Evolutionary conservation across 2,329 filamentous ascomycete genomes (phyloP), one percentile per base, ranked within the genome.

Genomic region (Alternaria sp.): DNA sequence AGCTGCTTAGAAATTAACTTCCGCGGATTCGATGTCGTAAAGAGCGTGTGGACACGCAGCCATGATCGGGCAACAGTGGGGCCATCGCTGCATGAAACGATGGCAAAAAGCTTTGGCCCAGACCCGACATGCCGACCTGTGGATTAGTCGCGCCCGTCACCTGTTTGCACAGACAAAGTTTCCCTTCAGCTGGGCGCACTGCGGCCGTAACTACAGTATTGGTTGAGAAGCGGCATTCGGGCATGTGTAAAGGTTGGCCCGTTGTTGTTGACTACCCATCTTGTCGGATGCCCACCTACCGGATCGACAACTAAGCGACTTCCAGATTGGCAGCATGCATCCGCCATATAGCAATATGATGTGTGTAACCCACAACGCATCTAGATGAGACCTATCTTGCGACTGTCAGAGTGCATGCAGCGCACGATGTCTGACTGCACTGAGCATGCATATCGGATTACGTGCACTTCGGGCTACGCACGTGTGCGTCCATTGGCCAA

Each of bases 61-160:
- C 37, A 33, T 50, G 37, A 64, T 61, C 49, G 61, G 64, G 49
- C 59, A 47, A 55, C 44, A 25, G 64, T 62, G 64, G 64, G 59
- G 64, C 58, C 53, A 57, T 60, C 51, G 60, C 41, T 50, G 46
- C 41, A 41, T 46, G 50, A 44, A 33, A 54, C 47, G 11, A 41
- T 21, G 58, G 30, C 44, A 59, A 45, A 55, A 60, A 55, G 49
- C 30, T 49, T 41, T 51, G 30, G 41, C 25, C 44, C 50, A 37
- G 55, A 26, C 55, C 60, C 60, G 50, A 62, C 41, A 43, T 55
- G 21, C 59, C 63, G 54, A 55, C 23, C 23, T 49, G 11, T 59
- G 23, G 21, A 26, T 58, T 45, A 21, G 23, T 25, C 49, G 57
- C 44, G 23, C 26, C 47, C 37, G 57, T 54, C 21, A 37, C 37